Base-by-base conservation (phyloP, 148 eudicot species). In the Camellia sinensis region DNA sequence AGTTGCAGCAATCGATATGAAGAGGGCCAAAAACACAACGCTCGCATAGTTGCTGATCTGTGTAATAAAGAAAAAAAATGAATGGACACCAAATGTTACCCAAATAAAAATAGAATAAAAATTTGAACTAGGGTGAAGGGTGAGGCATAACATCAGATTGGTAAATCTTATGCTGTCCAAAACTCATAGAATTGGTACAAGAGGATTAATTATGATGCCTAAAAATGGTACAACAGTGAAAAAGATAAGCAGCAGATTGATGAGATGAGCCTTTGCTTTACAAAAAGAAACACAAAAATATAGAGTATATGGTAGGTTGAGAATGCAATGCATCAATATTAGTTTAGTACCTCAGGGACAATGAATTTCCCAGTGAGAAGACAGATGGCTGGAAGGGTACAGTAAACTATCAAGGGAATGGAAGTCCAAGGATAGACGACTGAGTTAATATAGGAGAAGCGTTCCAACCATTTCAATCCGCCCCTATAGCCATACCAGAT, bases 21-120 rank as follows among this genome's bases (percentile, higher is more conserved):
- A 94, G 82, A 94, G 89, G 15, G 80, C 91, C 94, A 94, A 90
- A 71, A 94, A 94, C 53, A 92, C 66, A 56, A 94, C 79, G 83
- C 98, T 92, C 19, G 98, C 98, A 41, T 92, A 92, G 84, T 91
- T 94, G 85, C 97, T 94, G 53, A 94, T 94, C 98, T 94, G 98
- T 61, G 81, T 29, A 29, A 29, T 29, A 29, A 44, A 46, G 68
- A 19, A 22, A 63, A 75, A 78, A 29, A 29, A 29, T 29, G 37
- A 29, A 59, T 61, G 5, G 14, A 18, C 37, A 29, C 7, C n/a
- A 19, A 4, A n/a, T 74, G 69, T 69, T 69, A 53, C 64, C 18
- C 56, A 54, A 75, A 54, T 29, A 29, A 29, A 29, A 29, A 29
- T 29, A 29, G 37, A 29, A 29, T 29, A 8, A 19, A 5, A 1